Evolutionary conservation across 148 eudicot genomes (phyloP).

Genomic region (Arctostaphylos glauca): DNA sequence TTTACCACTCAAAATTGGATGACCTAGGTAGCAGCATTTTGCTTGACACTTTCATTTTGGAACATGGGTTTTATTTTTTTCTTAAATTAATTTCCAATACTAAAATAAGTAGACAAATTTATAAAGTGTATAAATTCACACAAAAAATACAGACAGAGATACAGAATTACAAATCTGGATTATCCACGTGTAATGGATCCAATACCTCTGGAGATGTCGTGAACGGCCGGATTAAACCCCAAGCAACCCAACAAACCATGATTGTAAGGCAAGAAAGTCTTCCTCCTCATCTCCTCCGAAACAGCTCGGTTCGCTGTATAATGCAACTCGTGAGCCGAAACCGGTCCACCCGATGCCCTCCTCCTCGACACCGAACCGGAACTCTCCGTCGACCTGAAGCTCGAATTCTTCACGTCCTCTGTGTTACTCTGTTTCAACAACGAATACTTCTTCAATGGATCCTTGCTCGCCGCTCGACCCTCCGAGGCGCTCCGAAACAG

Average conservation of each 20-base stretch:
- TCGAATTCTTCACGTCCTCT: conserved; percentile 37
- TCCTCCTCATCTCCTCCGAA: conserved; percentile 56
- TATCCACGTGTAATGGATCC: conserved; percentile 25
- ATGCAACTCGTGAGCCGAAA: conserved; percentile 53
- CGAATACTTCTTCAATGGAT: conserved; percentile 35
- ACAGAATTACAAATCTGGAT: neutral
- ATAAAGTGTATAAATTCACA: neutral
- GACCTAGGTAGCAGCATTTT: too few species aligned
- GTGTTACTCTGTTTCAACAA: conserved; percentile 16
- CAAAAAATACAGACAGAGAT: neutral
- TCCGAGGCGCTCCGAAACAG: conserved; percentile 79
- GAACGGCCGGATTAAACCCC: conserved; percentile 47
- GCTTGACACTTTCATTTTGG: too few species aligned
- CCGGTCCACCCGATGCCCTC: conserved; percentile 17
- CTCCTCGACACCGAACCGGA: conserved; percentile 33
- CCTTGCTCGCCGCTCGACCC: conserved; percentile 42
- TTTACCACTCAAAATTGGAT: too few species aligned
- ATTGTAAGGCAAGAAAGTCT: conserved; percentile 51
- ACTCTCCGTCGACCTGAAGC: conserved; percentile 48
- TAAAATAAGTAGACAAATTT: too few species aligned
- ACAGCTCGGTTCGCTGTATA: conserved; percentile 46
- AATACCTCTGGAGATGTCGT: conserved; percentile 30
- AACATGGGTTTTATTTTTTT: too few species aligned
- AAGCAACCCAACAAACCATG: conserved; percentile 63
- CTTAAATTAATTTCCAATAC: too few species aligned